Base-by-base conservation (phyloP, 495 filamentous ascomycete species). In the Geopyxis carbonaria region DNA sequence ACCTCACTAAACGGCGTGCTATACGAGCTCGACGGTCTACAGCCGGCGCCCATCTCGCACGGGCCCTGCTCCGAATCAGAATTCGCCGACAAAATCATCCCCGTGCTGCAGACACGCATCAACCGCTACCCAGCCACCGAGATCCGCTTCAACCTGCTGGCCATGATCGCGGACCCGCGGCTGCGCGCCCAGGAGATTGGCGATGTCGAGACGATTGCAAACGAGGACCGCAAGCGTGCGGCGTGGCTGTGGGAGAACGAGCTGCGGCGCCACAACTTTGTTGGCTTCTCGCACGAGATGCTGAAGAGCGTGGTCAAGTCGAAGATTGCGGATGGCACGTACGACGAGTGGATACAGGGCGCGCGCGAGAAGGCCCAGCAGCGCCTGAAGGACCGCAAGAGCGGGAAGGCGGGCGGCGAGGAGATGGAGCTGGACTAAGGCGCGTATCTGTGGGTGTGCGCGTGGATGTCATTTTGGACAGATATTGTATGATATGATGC, bases 161-260 rank as follows among this genome's bases (percentile, higher is more conserved):
- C 91, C 24, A 84, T 93, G 72, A 74, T 83, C 40, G 65, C 73
- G 45, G 89, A 99, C 61, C 65, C 80, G 51, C 64, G 89, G 38
- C 58, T 77, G 10, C 57, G 66, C 43, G 91, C 91, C 38, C 58
- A 69, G 30, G 83, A 89, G 64, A 67, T 85, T 39, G 89, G 87
- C 13, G 89, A 99, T 60, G 45, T 50, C 36, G 87, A 93, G 59
- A 59, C 69, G 56, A 57, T 95, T 50, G 67, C 72, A 50, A 64
- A 75, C 40, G 85, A 95, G 70, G 75, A 86, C 67, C 61, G 68
- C 57, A 93, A 92, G 73, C 62, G 89, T 39, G 67, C 63, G 37
- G 80, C 70, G 22, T 99, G 89, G 91, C 69, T 70, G 51, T 95
- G 86, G 74, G 89, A 99, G 71, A 95, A 99, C 61, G 81, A 85